Evolutionary conservation across 495 filamentous ascomycete genomes (phyloP).

Genomic region (Bathelium albidoporum): DNA sequence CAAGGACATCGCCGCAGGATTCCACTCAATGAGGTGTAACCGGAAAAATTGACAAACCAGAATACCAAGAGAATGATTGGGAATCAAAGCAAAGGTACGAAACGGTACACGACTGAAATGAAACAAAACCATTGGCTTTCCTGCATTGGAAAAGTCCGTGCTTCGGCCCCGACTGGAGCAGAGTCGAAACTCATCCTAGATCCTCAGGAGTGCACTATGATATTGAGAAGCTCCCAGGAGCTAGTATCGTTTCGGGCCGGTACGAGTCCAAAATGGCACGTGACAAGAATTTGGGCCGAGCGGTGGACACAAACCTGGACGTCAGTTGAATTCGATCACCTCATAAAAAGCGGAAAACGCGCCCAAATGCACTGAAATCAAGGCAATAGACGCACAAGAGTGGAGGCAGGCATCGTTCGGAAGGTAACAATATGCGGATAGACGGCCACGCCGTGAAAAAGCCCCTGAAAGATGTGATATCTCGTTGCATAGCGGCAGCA

Average conservation of each 20-base stretch:
- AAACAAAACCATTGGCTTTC: not conserved
- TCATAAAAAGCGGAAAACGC: not conserved
- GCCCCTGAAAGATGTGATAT: not conserved
- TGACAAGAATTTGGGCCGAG: slow-evolving; percentile 2
- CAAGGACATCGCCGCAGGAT: not conserved
- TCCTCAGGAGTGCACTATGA: not conserved
- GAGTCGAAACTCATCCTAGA: not conserved
- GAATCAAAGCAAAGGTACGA: not conserved
- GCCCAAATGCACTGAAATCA: not conserved
- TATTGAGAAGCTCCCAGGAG: not conserved
- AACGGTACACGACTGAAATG: not conserved
- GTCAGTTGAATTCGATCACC: not conserved
- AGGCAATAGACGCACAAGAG: not conserved
- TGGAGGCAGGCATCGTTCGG: not conserved
- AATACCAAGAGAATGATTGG: not conserved
- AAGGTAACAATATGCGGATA: slow-evolving; percentile 8
- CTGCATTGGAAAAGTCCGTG: not conserved
- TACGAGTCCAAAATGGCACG: not conserved
- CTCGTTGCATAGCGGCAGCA: slow-evolving; percentile 6
- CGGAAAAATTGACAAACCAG: not conserved
- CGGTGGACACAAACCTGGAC: not conserved
- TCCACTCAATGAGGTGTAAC: not conserved
- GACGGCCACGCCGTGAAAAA: not conserved
- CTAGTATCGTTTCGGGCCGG: not conserved
- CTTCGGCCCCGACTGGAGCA: not conserved